Evolutionary conservation across 495 filamentous ascomycete genomes (phyloP).

Genomic region (Tuber calosporum): DNA sequence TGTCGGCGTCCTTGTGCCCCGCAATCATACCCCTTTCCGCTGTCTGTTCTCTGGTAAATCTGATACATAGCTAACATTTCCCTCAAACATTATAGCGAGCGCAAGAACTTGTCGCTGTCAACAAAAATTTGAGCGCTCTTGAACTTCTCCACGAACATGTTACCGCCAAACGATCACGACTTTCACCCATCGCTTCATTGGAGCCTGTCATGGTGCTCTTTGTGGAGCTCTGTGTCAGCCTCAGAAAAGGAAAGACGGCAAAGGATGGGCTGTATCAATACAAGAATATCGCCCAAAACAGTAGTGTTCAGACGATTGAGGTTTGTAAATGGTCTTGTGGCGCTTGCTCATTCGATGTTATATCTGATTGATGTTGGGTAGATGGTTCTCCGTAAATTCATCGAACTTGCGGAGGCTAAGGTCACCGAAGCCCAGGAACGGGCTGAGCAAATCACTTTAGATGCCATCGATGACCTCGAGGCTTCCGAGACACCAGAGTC

Average conservation of each 20-base stretch:
- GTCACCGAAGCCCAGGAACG: conserved; percentile 93
- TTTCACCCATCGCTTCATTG: conserved; percentile 90
- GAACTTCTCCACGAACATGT: conserved; percentile 98
- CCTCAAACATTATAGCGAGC: conserved; percentile 56
- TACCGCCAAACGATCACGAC: conserved; percentile 92
- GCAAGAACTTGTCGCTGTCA: conserved; percentile 95
- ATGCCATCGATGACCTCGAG: conserved; percentile 91
- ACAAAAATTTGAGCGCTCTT: conserved; percentile 83
- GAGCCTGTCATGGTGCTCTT: conserved; percentile 98
- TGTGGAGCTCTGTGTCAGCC: conserved; percentile 91
- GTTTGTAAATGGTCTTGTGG: conserved; percentile 45
- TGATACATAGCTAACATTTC: conserved; percentile 7
- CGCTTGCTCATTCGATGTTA: conserved; percentile 10
- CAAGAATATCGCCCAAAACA: conserved; percentile 99
- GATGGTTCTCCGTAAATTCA: conserved; percentile 92
- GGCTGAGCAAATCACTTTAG: conserved; percentile 84
- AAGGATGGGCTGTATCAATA: conserved; percentile 99
- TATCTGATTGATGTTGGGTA: conserved; percentile 43
- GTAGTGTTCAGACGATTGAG: conserved; percentile 96
- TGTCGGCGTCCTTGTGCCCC: conserved; percentile 30
- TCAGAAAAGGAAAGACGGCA: conserved; percentile 93
- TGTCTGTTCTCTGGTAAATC: conserved; percentile 5
- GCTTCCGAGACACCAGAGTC: conserved; percentile 97
- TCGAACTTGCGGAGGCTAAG: conserved; percentile 91
- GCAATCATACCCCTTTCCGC: conserved; percentile 8